Evolutionary conservation across 306 rosid species (phyloP), one percentile per base, ranked within the genome.

Genomic region (Clitoria ternatea): DNA sequence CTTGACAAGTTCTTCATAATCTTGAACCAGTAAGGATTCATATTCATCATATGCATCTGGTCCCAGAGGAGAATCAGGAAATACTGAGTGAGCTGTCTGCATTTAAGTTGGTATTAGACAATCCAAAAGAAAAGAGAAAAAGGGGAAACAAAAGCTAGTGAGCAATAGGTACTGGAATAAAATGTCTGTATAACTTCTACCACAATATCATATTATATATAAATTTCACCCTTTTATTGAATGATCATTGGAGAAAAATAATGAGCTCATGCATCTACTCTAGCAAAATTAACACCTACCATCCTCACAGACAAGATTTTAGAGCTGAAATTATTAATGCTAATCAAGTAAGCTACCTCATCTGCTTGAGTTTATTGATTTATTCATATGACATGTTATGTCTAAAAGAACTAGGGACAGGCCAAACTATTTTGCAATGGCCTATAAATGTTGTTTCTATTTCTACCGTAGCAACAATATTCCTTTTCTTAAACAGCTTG

Each of bases 31-130:
- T 68, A 93, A 88, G 61, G 96, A 87, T 80, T 90, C 97, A 55
- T 93, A 93, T 79, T 93, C 97, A 83, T 61, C 85, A 83, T 80
- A 93, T 61, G 97, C 98, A 85, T 90, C 97, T 52, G 98, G 90
- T 69, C 98, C 97, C 80, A 93, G 80, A 69, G 97, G 98, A 50
- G 93, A 93, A 84, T 90, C 97, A 53, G 96, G 92, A 84, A 77
- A 93, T 53, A 77, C 71, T 37, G 92, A 84, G 80, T 90, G 97
- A 78, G 92, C 85, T 53, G 83, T 72, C 97, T 90, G 93, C 82
- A 71, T 50, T 79, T 65, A 50, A 29, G 79, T 59, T 27, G 48
- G 42, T 52, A 61, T 73, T 61, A 63, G 70, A 69, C 69, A 33
- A 37, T 43, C 37, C 42, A 36, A n/a, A 53, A 35, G 13, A 14